These are phyloP conservation scores for Corynascus novoguineensis DNA, from an alignment of 495 filamentous ascomycete genomes.

Conservation along the genomic window DNA sequence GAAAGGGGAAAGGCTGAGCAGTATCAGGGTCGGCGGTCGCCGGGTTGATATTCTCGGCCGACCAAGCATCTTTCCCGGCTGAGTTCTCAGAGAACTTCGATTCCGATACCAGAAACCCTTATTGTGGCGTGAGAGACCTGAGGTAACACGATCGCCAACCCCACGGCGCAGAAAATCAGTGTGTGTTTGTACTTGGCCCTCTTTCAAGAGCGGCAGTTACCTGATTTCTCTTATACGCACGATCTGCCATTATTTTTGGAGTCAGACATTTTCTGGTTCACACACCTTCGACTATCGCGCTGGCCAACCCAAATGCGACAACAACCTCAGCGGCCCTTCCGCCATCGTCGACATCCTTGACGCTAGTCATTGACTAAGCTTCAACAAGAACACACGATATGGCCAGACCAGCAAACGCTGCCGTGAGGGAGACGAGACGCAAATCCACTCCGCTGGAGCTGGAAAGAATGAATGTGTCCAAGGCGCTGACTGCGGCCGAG, in stretches of 20 bases:
- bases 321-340: conserved; percentile 12
- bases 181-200: too few species aligned
- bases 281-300: not conserved
- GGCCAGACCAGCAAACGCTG: conserved; percentile 24
- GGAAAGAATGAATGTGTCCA: conserved; percentile 28
- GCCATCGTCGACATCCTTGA: conserved; percentile 20
- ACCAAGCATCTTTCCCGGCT: not conserved
- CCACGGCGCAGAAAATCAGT: too few species aligned
- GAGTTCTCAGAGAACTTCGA: not conserved
- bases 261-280: not conserved
- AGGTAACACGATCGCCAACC: not conserved
- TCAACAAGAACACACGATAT: conserved; percentile 8
- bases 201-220: not conserved
- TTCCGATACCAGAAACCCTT: not conserved
- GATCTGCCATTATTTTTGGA: not conserved
- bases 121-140: not conserved
- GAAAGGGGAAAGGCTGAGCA: conserved; percentile 2
- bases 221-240: not conserved
- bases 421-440: conserved; percentile 26
- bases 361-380: not conserved
- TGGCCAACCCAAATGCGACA: conserved; percentile 17
- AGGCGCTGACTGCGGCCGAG: conserved; percentile 31
- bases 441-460: conserved; percentile 20
- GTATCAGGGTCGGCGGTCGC: not conserved
- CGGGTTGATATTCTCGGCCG: not conserved